Base-by-base conservation (phyloP, 106 monocot genomes). In the Ottelia alismoides region DNA sequence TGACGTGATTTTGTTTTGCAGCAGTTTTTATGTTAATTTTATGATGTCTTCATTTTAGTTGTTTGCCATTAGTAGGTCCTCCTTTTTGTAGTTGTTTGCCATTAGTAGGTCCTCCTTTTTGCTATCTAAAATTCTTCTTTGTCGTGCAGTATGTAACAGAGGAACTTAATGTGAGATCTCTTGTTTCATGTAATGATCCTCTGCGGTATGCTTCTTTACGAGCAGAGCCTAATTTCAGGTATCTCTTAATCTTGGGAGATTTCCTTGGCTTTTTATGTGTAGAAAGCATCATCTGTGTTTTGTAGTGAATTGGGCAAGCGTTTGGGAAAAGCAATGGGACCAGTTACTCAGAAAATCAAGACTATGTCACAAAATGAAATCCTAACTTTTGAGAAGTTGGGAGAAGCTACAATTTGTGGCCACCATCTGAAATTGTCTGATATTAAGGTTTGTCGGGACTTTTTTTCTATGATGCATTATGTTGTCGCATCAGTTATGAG, bases 171-270 rank as follows among this genome's bases (percentile, higher is more conserved):
- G 61, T 91, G 29, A 91, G 80, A 67, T 70, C 84, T 47, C 71
- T 91, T 27, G 63, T 78, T 66, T 84, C 90, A 44, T 91, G 90
- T 67, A 84, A 71, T 62, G 84, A 91, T 84, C 75, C 74, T 28
- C 70, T 91, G 62, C 77, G 57, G 51, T 91, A 91, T 55, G 80
- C 84, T 48, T 77, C 81, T 75, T 55, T 91, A 30, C 80, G 84
- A 20, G 90, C 90, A 12, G 90, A 91, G 47, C 90, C 90, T 56
- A 73, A 91, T 65, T 91, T 75, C 72, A 91, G 84, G 90, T 91
- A 47, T 11, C 11, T 43, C 23, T n/a, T n/a, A n/a, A n/a, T 12
- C 10, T 45, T 56, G n/a, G n/a, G n/a, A n/a, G n/a, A n/a, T n/a
- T n/a, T n/a, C n/a, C 26, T 28, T 27, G n/a, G n/a, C n/a, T n/a